Percentiles rank a stretch among this genome's conserved stretches.
Conservation (phyloP, 495 filamentous ascomycete genomes). For the Melanomma pulvis-pyrius region DNA sequence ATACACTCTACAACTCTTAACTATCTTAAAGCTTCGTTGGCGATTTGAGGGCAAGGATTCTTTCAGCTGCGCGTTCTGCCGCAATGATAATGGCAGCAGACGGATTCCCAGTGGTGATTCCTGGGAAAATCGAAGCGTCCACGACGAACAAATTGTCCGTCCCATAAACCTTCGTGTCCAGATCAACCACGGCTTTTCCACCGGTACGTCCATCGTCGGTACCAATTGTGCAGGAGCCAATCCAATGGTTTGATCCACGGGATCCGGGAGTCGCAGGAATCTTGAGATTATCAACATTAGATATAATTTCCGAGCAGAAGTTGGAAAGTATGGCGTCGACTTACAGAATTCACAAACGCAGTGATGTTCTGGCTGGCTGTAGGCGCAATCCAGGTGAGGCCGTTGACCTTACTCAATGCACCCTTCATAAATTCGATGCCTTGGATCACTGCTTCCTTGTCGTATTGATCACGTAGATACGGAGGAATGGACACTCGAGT, state of each 20-base stretch:
- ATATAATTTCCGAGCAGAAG: neutral
- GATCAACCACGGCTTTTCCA: constrained; percentile 68
- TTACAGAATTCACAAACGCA: constrained; percentile 54
- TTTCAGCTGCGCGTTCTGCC: constrained; percentile 58
- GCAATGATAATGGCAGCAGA: constrained; percentile 60
- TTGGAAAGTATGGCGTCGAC: neutral
- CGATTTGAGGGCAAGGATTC: constrained; percentile 54
- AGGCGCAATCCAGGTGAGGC: constrained; percentile 59
- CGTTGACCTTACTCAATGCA: constrained; percentile 54
- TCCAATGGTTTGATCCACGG: constrained; percentile 71
- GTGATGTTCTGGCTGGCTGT: constrained; percentile 52
- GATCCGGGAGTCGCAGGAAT: constrained; percentile 42
- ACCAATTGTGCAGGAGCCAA: constrained; percentile 64
- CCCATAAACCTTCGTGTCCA: constrained; percentile 69
- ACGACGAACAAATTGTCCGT: constrained; percentile 70
- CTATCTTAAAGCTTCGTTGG: neutral
- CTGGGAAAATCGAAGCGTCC: constrained; percentile 67
- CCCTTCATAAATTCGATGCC: constrained; percentile 63
- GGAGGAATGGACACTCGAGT: constrained; percentile 57
- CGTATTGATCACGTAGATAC: constrained; percentile 57
- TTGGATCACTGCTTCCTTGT: constrained; percentile 52
- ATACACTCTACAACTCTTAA: too few species aligned
- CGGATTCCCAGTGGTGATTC: constrained; percentile 61
- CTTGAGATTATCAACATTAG: constrained; percentile 6
- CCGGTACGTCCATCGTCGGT: constrained; percentile 64